Evolutionary conservation across 768 basidiomycete genomes (phyloP).

Genomic region (Leucocoprinus birnbaumii): DNA sequence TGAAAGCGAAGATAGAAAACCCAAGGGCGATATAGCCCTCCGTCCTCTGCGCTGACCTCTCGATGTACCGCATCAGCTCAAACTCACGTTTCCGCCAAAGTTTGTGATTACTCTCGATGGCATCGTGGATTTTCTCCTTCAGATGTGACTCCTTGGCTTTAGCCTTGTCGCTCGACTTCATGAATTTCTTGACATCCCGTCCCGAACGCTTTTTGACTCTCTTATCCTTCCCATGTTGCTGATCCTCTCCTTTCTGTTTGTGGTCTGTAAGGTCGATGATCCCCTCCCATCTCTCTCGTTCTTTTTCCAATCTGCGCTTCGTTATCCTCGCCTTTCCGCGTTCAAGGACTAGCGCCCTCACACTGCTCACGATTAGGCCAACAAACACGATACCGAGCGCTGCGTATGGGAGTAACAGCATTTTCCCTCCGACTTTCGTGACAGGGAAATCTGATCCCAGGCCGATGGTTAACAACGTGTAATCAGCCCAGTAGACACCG

Average conservation of each 20-base stretch:
- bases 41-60: conserved; percentile 19
- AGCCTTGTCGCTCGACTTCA: conserved; percentile 6
- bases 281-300: conserved; percentile 24
- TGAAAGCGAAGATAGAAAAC: conserved; percentile 24
- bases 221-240: not conserved
- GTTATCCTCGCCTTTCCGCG: conserved; percentile 30
- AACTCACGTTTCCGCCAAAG: conserved; percentile 33
- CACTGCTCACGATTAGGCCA: conserved; percentile 35
- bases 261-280: conserved; percentile 10
- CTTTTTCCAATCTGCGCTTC: conserved; percentile 28
- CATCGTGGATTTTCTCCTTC: conserved; percentile 13
- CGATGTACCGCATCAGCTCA: conserved; percentile 34
- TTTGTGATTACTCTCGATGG: conserved; percentile 13
- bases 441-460: conserved; percentile 37
- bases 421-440: conserved; percentile 20
- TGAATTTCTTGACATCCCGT: conserved; percentile 3
- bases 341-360: conserved; percentile 35
- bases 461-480: conserved; percentile 39
- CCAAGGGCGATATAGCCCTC: conserved; percentile 23
- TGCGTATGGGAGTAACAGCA: conserved; percentile 35
- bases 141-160: not conserved
- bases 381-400: conserved; percentile 35
- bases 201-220: conserved; percentile 12
- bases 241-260: not conserved
- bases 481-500: conserved; percentile 40